Conservation (phyloP, 2,329 filamentous ascomycete genomes). For the Fusarium buxicola region DNA sequence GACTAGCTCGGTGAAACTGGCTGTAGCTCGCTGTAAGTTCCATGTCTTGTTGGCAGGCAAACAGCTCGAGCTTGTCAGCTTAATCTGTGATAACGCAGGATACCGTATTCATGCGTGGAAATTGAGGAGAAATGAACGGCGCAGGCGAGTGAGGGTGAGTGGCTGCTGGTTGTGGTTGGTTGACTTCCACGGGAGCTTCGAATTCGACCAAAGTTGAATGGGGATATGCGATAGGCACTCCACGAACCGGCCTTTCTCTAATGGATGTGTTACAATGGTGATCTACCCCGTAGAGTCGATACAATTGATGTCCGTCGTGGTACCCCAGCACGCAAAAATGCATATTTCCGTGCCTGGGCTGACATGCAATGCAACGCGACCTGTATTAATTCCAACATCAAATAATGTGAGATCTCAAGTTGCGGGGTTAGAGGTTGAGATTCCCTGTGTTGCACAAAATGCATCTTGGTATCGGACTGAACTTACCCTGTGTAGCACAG, state of each 20-base stretch:
- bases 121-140: conserved; percentile 30
- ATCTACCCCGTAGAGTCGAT: conserved; percentile 7
- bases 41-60: conserved; percentile 19
- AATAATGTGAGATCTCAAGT: conserved; percentile 25
- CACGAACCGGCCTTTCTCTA: not conserved
- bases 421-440: conserved; percentile 19
- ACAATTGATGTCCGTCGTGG: not conserved
- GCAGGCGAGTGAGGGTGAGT: conserved; percentile 33
- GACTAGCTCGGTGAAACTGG: conserved; percentile 33
- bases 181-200: not conserved
- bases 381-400: conserved; percentile 7
- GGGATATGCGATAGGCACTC: conserved; percentile 13
- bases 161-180: conserved; percentile 36
- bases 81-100: conserved; percentile 36
- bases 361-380: conserved; percentile 31
- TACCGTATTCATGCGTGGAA: conserved; percentile 26
- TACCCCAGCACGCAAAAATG: conserved; percentile 19
- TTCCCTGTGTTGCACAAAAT: conserved; percentile 23
- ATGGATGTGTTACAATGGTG: conserved; percentile 11
- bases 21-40: conserved; percentile 31
- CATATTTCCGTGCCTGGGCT: conserved; percentile 28
- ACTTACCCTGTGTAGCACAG: conserved; percentile 17
- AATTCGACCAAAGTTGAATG: conserved; percentile 3
- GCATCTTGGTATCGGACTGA: conserved; percentile 5
- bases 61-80: conserved; percentile 28